Evolutionary conservation across 2,329 filamentous ascomycete species (phyloP), one percentile per base, ranked within the genome.

Genomic region (Ophiostoma tasmaniense): DNA sequence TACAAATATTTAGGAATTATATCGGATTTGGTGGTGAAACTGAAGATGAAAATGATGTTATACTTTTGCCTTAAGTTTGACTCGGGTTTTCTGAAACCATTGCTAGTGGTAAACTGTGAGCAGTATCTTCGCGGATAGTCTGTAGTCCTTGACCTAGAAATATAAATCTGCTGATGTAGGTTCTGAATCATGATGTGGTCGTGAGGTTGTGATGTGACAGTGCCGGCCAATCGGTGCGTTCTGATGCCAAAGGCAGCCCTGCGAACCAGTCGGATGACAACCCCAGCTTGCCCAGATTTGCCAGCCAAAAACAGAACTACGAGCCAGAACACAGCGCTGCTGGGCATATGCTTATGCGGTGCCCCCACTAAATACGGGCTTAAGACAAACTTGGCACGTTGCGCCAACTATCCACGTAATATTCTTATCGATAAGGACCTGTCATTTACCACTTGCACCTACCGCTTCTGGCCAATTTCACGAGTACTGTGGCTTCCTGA

Each of bases 401-500:
- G 50, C 50, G 50, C n/a, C 50, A 45, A 45, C 42, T 45, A 20
- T 20, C 42, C 42, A 45, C 50, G 22, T 55, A 64, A 28, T 17
- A 59, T 22, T 37, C 67, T 64, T 68, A 68, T 68, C 67, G 67
- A 68, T 68, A 68, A 68, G 67, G 39, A 64, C 20, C 20, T 37
- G 59, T 59, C 66, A 62, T 45, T 50, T 64, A 22, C 25, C 35
- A 25, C 62, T 65, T 25, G 33, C 62, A 65, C 62, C 33, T 59
- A 25, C 64, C 64, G 64, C 64, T 22, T 45, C 39, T 28, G n/a
- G 37, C 22, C 37, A 68, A 66, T 33, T 37, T 68, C 59, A 7
- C 28, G 20, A 45, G 39, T 64, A 42, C 45, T 65, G 35, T 28
- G 45, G 14, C 30, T 66, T 55, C 50, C 37, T 67, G 25, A 55